Base-by-base conservation (phyloP, 163 green algal genomes). In the Scenedesmus sp. region DNA sequence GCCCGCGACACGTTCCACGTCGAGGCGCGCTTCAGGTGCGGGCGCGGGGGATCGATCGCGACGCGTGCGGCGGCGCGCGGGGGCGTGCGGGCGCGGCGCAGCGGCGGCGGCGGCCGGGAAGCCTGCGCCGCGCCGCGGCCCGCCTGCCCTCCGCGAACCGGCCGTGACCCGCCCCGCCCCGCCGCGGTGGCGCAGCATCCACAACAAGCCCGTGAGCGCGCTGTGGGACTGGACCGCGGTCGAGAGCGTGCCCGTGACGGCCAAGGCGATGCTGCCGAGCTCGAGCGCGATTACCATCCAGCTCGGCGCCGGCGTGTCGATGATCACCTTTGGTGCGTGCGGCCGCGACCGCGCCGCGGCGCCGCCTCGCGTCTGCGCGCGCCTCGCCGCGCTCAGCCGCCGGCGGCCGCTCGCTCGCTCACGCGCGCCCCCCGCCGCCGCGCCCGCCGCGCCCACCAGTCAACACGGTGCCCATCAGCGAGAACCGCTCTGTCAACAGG, bases 241-340 rank as follows among this genome's bases (percentile, higher is more conserved):
- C 60, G 86, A 83, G 60, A 65, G 70, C 24, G 84, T 88, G 64
- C 86, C 80, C 2, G 85, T 89, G 50, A 84, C 80, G 1, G 88
- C 87, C 18, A 77, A 80, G 34, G 88, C 88, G 34, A 80, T 93
- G 79, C 82, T 96, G 75, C 91, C 91, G 50, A 90, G 72, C 73
- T 95, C 88, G 51, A 91, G 82, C 29, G 82, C 89, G 45, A 90
- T 96, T 58, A 83, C 83, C 58, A 96, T 96, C 82, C 91, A 86
- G 14, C 83, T 96, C 48, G 91, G 75, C 7, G 65, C 22, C 15
- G 91, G 90, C 20, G 70, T 96, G 0, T 80, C 76, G 66, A 95
- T 96, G 85, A 95, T 89, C 81, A 96, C 92, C 4, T 96, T 92
- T 58, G 91, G n/a, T n/a, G n/a, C n/a, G n/a, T n/a, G n/a, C n/a